Evolutionary conservation across 192 early-diverging fungal species (phyloP), one percentile per base, ranked within the genome.

Genomic region (Phlyctochytrium bullatum): DNA sequence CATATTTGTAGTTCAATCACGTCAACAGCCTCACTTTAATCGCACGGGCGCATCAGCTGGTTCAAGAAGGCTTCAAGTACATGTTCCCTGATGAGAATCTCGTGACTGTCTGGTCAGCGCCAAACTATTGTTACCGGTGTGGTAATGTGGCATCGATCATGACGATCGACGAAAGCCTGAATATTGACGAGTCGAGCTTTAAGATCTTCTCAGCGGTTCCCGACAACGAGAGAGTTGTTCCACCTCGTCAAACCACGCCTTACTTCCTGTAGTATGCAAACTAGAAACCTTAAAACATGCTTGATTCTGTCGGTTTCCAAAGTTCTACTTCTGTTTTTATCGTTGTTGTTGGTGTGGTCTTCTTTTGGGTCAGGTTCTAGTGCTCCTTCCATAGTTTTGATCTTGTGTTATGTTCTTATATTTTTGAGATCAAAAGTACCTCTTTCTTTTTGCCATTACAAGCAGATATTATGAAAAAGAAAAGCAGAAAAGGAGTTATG

Each of bases 21-120:
- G 88, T 95, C 69, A 99, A 99, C 74, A 87, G 83, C 29, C 79
- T 99, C 51, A 87, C 86, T 25, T 80, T 97, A 20, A 92, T 99
- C 67, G 92, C 95, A 23, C 83, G 97, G 25, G 97, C 97, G 2
- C 97, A 99, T 80, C 97, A 99, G 72, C 84, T 99, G 54, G 94
- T 96, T 24, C 94, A 97, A 79, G 97, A 99, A 73, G 95, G 97
- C 16, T 99, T 92, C 83, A 96, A 96, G 69, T 93, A 91, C 78
- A 94, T 91, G 89, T 94, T 93, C 74, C 62, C 77, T 16, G 92
- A 98, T 65, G 91, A 97, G 62, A 92, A 93, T 64, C 81, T 99
- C 61, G 95, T 97, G 3, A 99, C 97, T 4, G 85, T 88, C 24
- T 97, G 97, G 97, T 92, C 90, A 35, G 96, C 94, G 14, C 84